Evolutionary conservation across 805 yeast species (phyloP), one percentile per base, ranked within the genome.

Genomic region (Priceomyces carsonii): DNA sequence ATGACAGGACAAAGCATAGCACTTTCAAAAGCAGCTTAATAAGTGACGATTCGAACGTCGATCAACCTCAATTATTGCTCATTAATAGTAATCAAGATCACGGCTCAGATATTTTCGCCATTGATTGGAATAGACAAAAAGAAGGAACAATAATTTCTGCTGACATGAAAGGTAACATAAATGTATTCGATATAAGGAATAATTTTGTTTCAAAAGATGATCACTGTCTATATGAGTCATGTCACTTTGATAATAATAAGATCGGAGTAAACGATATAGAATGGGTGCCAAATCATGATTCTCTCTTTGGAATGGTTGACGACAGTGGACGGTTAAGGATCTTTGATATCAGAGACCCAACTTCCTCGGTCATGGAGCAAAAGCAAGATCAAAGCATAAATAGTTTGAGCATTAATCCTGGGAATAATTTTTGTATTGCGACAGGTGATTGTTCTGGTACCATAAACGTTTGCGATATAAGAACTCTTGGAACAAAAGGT

Each of bases 1-100:
- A 81, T 57, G 95, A 90, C 57, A 71, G 93, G 47, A 89, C 97
- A 0, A 88, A 86, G 54, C 95, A 87, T 55, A 52, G 70, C 12
- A 63, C 58, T 35, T 57, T 64, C 38, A 53, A 54, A 29, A 59
- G 50, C 27, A 43, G 49, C 19, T 35, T 53, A 26, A 47, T 44
- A 16, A 33, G 39, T 19, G 59, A 53, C 34, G 57, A 51, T 33
- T 38, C 48, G 8, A 62, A 53, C n/a, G 47, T 60, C 8, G 48
- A 55, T 37, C 66, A 67, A 45, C 80, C 79, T 4, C 83, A 84
- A 36, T 63, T 80, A 10, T 57, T 67, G 6, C 63, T 81, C n/a
- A 45, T 49, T 5, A 62, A 61, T 8, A 67, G 40, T 29, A 24
- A 45, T 18, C 32, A 33, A 29, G 41, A 45, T 9, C 55, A 39